Conservation (phyloP, 2,329 filamentous ascomycete genomes). For the Aspergillus luchuensis region DNA sequence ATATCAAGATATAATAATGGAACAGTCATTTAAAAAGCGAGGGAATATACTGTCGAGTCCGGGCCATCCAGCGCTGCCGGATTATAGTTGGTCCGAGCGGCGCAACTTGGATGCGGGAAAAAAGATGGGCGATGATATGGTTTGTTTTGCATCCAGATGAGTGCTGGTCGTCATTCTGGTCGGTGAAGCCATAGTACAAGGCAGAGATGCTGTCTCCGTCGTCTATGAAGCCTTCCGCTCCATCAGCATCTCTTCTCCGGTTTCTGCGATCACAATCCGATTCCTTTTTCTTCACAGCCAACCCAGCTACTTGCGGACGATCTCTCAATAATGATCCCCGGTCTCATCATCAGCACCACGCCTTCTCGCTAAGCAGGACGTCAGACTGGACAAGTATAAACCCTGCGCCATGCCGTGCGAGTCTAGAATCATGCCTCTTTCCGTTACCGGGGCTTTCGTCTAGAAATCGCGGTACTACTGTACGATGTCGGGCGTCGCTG, state of each 20-base stretch:
- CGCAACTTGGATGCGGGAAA: slow-evolving; percentile 8
- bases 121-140: background rate
- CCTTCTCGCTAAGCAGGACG: slow-evolving; percentile 20
- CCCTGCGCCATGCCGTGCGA: slow-evolving; percentile 24
- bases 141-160: background rate
- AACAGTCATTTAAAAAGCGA: background rate
- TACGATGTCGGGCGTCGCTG: slow-evolving; percentile 18
- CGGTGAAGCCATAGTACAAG: slow-evolving; percentile 12
- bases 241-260: slow-evolving; percentile 63
- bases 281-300: slow-evolving; percentile 54
- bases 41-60: background rate
- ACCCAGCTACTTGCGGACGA: slow-evolving; percentile 31
- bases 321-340: slow-evolving; percentile 17
- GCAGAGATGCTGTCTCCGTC: slow-evolving; percentile 43
- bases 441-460: slow-evolving; percentile 21
- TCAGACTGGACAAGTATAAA: slow-evolving; percentile 27
- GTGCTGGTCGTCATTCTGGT: slow-evolving; percentile 12
- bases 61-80: background rate
- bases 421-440: slow-evolving; percentile 36
- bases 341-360: slow-evolving; percentile 15
- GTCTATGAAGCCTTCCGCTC: slow-evolving; percentile 43
- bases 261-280: slow-evolving; percentile 74
- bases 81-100: slow-evolving; percentile 14
- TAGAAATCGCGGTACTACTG: slow-evolving; percentile 9
- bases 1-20: too few relatives aligned